Evolutionary conservation across 495 filamentous ascomycete genomes (phyloP).

Genomic region (Astrothelium macrocarpum): DNA sequence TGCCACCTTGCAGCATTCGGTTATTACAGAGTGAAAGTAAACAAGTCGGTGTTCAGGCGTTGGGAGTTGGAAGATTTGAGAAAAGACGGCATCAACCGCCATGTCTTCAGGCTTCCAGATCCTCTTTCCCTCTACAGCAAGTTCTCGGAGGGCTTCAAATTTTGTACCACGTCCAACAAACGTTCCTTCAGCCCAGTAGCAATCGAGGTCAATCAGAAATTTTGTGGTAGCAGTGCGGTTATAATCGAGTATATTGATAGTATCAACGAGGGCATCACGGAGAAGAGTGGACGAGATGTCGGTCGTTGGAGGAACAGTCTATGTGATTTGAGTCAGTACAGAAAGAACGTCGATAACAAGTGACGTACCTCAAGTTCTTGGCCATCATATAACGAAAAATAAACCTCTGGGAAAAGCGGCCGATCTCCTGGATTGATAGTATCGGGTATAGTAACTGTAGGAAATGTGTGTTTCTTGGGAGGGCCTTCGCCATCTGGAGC

Average conservation of each 20-base stretch:
- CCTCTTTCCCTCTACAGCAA: constrained; percentile 52
- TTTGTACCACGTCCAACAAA: constrained; percentile 89
- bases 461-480: constrained; percentile 59
- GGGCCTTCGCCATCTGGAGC: constrained; percentile 15
- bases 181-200: constrained; percentile 76
- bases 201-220: constrained; percentile 86
- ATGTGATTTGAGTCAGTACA: background rate
- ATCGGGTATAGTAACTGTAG: constrained; percentile 60
- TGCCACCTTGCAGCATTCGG: constrained; percentile 88
- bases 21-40: constrained; percentile 91
- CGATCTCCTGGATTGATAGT: constrained; percentile 63
- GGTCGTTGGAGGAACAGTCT: constrained; percentile 68
- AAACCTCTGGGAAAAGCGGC: constrained; percentile 81
- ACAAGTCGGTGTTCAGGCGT: constrained; percentile 85
- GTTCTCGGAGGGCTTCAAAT: constrained; percentile 77
- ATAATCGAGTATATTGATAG: constrained; percentile 87
- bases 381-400: constrained; percentile 80
- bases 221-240: constrained; percentile 82
- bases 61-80: constrained; percentile 82
- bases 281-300: constrained; percentile 72
- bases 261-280: constrained; percentile 80
- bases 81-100: constrained; percentile 92
- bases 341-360: background rate
- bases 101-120: constrained; percentile 99
- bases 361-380: constrained; percentile 61